Base-by-base conservation (phyloP, 768 basidiomycete genomes). In the Calocybe indica region DNA sequence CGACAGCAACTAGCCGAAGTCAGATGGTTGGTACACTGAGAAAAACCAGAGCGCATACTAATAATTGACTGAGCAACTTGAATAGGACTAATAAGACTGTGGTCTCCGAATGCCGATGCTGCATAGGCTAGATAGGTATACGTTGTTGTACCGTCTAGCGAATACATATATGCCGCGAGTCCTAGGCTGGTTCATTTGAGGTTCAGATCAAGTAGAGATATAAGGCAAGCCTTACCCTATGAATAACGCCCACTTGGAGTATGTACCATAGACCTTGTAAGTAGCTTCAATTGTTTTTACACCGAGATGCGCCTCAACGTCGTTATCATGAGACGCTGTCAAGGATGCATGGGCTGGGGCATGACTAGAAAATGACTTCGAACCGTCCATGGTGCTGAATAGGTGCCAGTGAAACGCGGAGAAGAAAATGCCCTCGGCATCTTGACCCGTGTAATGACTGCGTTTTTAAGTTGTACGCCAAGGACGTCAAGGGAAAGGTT, bases 81-180 rank as follows among this genome's bases (percentile, higher is more conserved):
- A 40, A 85, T 78, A 4, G 80, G 71, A 13, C 75, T 70, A 38
- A 83, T 68, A 5, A 80, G 63, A 50, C 74, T 77, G 56, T 83
- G 82, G 36, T 71, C 63, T 4, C 66, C 66, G 41, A 83, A 78
- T 28, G 65, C 66, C 11, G 78, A 79, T 11, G 73, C 69, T 9
- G 84, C 83, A 48, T 74, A 80, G 40, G 66, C 61, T 29, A 84
- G 74, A 61, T 86, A 88, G 45, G 72, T 74, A 54, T 69, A 82
- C 1, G 86, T 88, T 6, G 86, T 88, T 12, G 77, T 74, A 14
- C 76, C 71, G 50, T 88, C 87, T 30, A 90, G 71, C 0, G 85
- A 85, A 62, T 88, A 90, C 48, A 88, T 82, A 60, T 87, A 90
- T 1, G 85, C 78, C 0, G 84, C 82, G 0, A 86, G 74, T 10